A percentile compares a stretch with the other conserved stretches of the same genome.
Evolutionary conservation across 2,329 filamentous ascomycete species (phyloP).

Genomic region (Nigrospora sphaerica): DNA sequence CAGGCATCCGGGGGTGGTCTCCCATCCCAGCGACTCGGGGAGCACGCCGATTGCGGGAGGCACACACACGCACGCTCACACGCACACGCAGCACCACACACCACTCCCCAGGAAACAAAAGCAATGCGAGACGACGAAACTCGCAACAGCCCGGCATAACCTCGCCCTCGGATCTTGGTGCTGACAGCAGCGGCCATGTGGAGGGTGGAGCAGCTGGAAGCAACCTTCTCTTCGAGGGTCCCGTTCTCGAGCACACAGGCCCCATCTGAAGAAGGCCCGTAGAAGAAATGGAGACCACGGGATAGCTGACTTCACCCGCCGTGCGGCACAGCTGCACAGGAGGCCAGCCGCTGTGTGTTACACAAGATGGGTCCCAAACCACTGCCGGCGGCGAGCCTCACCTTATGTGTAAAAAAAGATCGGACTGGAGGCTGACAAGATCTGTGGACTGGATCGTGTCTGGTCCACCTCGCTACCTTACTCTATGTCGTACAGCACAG

Average conservation of each 20-base stretch:
- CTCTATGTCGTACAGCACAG: slow-evolving; percentile 1
- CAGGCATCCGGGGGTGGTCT: no score
- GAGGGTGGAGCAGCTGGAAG: not conserved
- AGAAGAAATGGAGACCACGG: slow-evolving; percentile 1
- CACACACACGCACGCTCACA: not conserved
- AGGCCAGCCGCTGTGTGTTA: not conserved
- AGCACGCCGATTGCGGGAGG: not conserved
- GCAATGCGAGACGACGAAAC: no score
- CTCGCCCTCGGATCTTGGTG: not conserved
- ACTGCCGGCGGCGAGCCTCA: not conserved
- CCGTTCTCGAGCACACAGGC: not conserved
- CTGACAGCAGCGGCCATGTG: slow-evolving; percentile 1
- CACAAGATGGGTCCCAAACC: not conserved
- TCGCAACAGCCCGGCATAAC: no score
- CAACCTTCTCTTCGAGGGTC: no score
- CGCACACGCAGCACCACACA: not conserved
- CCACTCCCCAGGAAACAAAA: no score
- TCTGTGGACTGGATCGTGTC: not conserved
- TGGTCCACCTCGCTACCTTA: not conserved
- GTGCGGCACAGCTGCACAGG: no score
- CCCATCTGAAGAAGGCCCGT: slow-evolving; percentile 2
- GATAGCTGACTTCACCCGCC: no score
- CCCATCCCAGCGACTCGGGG: no score
- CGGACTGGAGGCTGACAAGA: not conserved
- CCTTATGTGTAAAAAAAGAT: not conserved